Conservation (phyloP, 257 asterid species). For the Solanum verrucosum region DNA sequence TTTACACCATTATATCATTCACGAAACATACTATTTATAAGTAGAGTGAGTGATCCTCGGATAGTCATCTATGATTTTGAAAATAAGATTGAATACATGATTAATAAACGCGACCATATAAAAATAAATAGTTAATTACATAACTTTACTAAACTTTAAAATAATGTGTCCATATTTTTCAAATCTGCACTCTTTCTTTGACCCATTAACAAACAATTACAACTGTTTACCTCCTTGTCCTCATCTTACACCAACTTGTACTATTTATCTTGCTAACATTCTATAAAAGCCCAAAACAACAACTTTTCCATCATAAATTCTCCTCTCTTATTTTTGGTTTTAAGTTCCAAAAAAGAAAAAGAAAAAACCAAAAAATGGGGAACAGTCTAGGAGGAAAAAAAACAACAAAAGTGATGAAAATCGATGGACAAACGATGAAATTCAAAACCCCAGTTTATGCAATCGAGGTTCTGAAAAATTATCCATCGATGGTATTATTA, state of each 20-base stretch:
- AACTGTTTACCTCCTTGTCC: constrained; percentile 4
- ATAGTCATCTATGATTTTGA: neutral
- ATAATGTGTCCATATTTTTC: constrained; percentile 21
- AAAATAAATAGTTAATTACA: neutral
- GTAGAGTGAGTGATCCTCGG: no score
- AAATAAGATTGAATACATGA: neutral
- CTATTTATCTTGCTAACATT: neutral
- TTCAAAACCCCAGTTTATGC: constrained; percentile 55
- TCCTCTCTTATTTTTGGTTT: neutral
- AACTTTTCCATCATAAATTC: neutral
- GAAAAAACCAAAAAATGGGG: constrained; percentile 26
- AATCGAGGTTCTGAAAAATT: constrained; percentile 39
- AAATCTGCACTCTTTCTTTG: constrained; percentile 39
- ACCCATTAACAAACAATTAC: constrained; percentile 14
- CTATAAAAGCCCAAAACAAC: neutral
- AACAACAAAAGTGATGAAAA: constrained; percentile 43
- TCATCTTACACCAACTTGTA: neutral
- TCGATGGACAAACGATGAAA: constrained; percentile 60
- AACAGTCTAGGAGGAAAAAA: constrained; percentile 16
- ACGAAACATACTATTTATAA: no score
- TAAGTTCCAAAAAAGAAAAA: neutral
- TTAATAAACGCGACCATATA: neutral
- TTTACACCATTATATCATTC: neutral
- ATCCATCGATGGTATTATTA: constrained; percentile 55
- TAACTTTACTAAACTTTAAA: constrained; percentile 1